phyloP scores from a whole-genome alignment of 1,139 yeast species.

The Meyerozyma sp. region DNA sequence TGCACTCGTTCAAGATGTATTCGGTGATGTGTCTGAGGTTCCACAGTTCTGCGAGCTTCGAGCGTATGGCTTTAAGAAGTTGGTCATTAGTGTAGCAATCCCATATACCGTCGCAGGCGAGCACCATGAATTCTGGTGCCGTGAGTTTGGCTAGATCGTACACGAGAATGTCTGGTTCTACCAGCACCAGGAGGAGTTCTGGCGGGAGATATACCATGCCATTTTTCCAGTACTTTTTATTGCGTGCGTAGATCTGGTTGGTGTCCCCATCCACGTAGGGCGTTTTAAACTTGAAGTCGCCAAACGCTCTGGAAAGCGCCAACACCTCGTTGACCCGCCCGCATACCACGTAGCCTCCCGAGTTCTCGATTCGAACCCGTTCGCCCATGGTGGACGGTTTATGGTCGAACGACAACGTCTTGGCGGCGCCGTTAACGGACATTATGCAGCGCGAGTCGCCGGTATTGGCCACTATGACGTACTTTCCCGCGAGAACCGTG shows the following conservation, averaged over 20 bases:
- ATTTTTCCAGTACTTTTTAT: slow-evolving; percentile 29
- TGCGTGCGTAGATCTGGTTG: slow-evolving; percentile 10
- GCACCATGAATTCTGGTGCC: slow-evolving; percentile 57
- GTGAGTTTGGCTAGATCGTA: slow-evolving; percentile 32
- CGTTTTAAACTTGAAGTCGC: slow-evolving; percentile 63
- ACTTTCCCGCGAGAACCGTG: slow-evolving; percentile 43
- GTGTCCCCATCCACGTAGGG: slow-evolving; percentile 30
- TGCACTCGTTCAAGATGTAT: slow-evolving; percentile 56
- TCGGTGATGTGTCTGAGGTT: slow-evolving; percentile 55
- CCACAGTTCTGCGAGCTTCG: slow-evolving; percentile 53
- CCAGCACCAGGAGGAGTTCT: slow-evolving; percentile 48
- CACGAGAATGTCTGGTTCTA: slow-evolving; percentile 63
- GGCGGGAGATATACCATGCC: slow-evolving; percentile 10
- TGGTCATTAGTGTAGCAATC: slow-evolving; percentile 64
- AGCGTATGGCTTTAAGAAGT: slow-evolving; percentile 49
- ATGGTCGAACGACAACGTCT: slow-evolving; percentile 68
- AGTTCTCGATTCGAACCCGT: slow-evolving; percentile 63
- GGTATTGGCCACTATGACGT: slow-evolving; percentile 57
- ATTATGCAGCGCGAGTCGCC: slow-evolving; percentile 72
- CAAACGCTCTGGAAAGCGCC: slow-evolving; percentile 72
- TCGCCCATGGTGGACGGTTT: slow-evolving; percentile 78
- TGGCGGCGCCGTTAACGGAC: slow-evolving; percentile 48
- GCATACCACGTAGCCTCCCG: slow-evolving; percentile 65
- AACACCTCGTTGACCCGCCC: slow-evolving; percentile 70
- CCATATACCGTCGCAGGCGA: slow-evolving; percentile 82